Percentiles rank a stretch among this genome's conserved stretches.
Evolutionary conservation across 1,139 yeast genomes (phyloP).

Genomic region (Taphrina populina): DNA sequence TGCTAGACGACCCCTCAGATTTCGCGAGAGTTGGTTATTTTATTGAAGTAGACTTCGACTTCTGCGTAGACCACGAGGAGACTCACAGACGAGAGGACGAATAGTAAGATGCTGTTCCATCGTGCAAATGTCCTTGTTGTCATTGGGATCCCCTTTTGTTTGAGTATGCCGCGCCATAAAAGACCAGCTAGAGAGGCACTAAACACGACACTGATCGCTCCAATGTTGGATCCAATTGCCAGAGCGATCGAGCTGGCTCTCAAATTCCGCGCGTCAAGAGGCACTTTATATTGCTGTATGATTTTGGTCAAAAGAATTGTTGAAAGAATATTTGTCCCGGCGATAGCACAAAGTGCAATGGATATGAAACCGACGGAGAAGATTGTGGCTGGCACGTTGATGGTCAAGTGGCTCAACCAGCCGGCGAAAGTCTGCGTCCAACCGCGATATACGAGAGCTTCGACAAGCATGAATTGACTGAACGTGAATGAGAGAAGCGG

Average conservation of each 20-base stretch:
- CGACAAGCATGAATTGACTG: slow-evolving; percentile 34
- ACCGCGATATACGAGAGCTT: slow-evolving; percentile 31
- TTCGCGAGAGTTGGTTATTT: too few relatives aligned
- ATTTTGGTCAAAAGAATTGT: slow-evolving; percentile 31
- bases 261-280: slow-evolving; percentile 1
- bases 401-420: slow-evolving; percentile 20
- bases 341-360: slow-evolving; percentile 28
- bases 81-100: slow-evolving; percentile 14
- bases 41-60: slow-evolving; percentile 32
- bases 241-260: slow-evolving; percentile 27
- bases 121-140: slow-evolving; percentile 19
- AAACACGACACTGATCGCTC: slow-evolving; percentile 28
- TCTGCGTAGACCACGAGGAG: slow-evolving; percentile 31
- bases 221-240: slow-evolving; percentile 30
- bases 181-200: slow-evolving; percentile 34
- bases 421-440: slow-evolving; percentile 33
- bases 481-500: slow-evolving; percentile 31
- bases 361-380: slow-evolving; percentile 30
- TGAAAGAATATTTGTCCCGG: slow-evolving; percentile 33
- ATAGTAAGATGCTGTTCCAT: slow-evolving; percentile 24
- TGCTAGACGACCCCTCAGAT: too few relatives aligned
- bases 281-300: slow-evolving; percentile 15
- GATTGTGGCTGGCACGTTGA: slow-evolving; percentile 19
- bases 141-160: slow-evolving; percentile 25
- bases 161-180: slow-evolving; percentile 28